Evolutionary conservation across 2,329 filamentous ascomycete genomes (phyloP), one percentile per base, ranked within the genome.

Genomic region (Colletotrichum sansevieriae): DNA sequence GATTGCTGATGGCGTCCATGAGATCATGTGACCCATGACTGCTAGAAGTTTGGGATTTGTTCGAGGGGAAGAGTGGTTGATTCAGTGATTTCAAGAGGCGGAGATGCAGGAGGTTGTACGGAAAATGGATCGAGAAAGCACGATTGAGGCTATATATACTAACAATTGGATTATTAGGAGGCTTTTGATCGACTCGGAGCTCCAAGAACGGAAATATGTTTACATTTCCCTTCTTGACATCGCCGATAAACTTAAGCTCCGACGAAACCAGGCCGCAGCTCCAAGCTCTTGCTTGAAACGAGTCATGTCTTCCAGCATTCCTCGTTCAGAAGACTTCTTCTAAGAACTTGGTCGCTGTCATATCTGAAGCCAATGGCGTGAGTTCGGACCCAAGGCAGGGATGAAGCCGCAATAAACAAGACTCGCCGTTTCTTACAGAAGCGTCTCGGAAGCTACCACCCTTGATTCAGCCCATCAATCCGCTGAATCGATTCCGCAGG

Each of bases 171-270:
- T 18, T 18, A 44, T 15, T 3, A 44, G 4, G 43, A 15, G 13
- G 43, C 43, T 8, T n/a, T 15, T n/a, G 6, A 44, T 8, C 3
- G 13, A 44, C n/a, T 44, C 43, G 57, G 29, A 64, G 22, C 4
- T 43, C 13, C 44, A 4, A 46, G 58, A n/a, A 1, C 33, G 44
- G n/a, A n/a, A 41, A 7, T 18, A 29, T 65, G 25, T 46, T 65
- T 37, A 52, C 25, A 37, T n/a, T 44, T 29, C 55, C 18, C 3
- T 60, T 60, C 25, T 51, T 43, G 55, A n/a, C n/a, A 22, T 35
- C 25, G 37, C 55, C 55, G 63, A 44, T 7, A 22, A 60, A 43
- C 56, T 46, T 47, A 47, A 59, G 29, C 56, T 59, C 44, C 43
- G 1, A 15, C 9, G 15, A 25, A 35, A 47, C 25, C 44, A 13